These are phyloP conservation scores for Nicotiana sylvestris DNA, from an alignment of 257 asterid species.

Conservation along the genomic window DNA sequence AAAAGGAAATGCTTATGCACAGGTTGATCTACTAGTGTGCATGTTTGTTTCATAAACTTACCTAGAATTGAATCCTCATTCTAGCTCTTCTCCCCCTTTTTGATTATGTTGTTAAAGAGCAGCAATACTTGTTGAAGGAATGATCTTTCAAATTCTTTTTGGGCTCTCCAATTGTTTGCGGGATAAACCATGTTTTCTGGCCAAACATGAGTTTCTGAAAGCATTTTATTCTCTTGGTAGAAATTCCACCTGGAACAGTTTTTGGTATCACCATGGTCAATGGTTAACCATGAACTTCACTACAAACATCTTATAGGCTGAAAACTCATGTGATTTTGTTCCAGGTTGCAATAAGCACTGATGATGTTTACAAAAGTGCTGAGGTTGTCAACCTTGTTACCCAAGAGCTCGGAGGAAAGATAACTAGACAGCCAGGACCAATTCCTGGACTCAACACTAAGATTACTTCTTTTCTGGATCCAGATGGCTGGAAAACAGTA, in stretches of 20 bases:
- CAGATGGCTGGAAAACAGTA: constrained; percentile 99
- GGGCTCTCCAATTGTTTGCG: not conserved
- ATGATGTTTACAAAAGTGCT: constrained; percentile 89
- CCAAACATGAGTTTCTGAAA: not conserved
- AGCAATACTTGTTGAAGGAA: not conserved
- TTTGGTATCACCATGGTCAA: not conserved
- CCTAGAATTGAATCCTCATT: not conserved
- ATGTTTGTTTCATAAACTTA: not conserved
- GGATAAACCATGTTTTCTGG: not conserved
- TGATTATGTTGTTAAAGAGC: not conserved
- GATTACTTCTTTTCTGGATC: constrained; percentile 83
- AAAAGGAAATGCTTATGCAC: constrained; percentile 98
- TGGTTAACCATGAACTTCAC: not conserved
- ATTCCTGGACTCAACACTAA: constrained; percentile 88
- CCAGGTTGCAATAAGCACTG: constrained; percentile 79
- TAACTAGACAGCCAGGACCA: constrained; percentile 87
- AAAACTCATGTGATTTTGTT: not conserved
- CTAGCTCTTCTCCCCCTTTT: not conserved
- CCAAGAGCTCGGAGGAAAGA: constrained; percentile 91
- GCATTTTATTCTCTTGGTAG: not conserved
- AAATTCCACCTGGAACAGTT: not conserved
- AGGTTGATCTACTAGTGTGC: constrained; percentile 44
- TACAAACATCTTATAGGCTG: not conserved
- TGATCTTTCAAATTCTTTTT: not conserved
- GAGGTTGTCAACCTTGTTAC: constrained; percentile 72